phyloP scores from a whole-genome alignment of 2,329 filamentous ascomycete species.

The Malbranchea zuffiana region DNA sequence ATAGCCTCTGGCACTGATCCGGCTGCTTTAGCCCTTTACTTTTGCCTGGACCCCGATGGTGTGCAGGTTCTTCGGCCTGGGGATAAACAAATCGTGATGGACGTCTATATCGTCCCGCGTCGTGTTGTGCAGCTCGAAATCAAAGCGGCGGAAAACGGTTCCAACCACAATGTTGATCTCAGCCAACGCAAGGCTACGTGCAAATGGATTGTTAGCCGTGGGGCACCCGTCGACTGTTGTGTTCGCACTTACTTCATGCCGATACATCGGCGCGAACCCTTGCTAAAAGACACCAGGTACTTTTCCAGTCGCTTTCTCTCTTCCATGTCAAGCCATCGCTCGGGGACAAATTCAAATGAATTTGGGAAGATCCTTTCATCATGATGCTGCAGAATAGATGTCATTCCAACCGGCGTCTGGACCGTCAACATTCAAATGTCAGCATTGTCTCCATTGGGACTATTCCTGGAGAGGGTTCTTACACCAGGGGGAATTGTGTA shows the following conservation, averaged over 20 bases:
- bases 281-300: constrained; percentile 18
- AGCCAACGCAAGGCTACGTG: constrained; percentile 13
- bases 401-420: constrained; percentile 18
- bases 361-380: constrained; percentile 19
- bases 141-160: constrained; percentile 12
- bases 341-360: constrained; percentile 15
- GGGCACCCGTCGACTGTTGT: not conserved
- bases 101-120: constrained; percentile 18
- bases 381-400: constrained; percentile 17
- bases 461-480: constrained; percentile 1
- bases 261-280: constrained; percentile 16
- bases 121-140: constrained; percentile 14
- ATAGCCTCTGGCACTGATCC: no score
- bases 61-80: constrained; percentile 14
- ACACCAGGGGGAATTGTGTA: constrained; percentile 17
- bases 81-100: constrained; percentile 15
- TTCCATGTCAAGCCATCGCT: constrained; percentile 17
- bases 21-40: no score
- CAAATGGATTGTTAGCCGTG: no score
- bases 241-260: constrained; percentile 16
- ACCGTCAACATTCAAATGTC: not conserved
- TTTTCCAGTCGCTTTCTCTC: constrained; percentile 16
- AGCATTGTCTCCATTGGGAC: not conserved
- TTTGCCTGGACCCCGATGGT: constrained; percentile 11
- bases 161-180: constrained; percentile 11